Evolutionary conservation across 352 stramenopile genomes (phyloP), one percentile per base, ranked within the genome.

Genomic region (Aphanomyces invadans): DNA sequence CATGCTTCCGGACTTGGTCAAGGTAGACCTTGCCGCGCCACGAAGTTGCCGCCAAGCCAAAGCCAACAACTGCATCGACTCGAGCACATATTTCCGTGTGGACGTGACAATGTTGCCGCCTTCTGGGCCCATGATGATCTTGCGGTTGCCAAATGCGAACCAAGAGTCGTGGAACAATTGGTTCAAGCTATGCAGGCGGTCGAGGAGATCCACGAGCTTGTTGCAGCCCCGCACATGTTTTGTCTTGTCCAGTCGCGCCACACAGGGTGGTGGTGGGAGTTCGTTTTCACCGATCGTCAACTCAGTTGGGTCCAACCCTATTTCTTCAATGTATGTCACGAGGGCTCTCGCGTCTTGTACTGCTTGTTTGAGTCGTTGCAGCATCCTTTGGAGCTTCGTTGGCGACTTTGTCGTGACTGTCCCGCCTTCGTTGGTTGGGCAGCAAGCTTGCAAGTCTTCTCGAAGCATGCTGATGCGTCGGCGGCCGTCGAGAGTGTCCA

Each of bases 151-250:
- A 51, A 48, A 63, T 7, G 33, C 33, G 11, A 1, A 29, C 0
- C 19, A 51, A 21, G 33, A 23, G 23, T 63, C 29, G 15, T 48
- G 19, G 25, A 63, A 63, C 11, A 21, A 5, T 17, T 31, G 17
- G 55, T 63, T 42, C 29, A 42, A 36, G 15, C 19, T 28, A 4
- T 51, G 29, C 32, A 51, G 55, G 5, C 33, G 7, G 9, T 42
- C 33, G 17, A 63, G n/a, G 32, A 63, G 55, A 3, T 63, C 55
- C 12, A 11, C 29, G 19, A 63, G 17, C 12, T 51, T 63, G n/a
- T 31, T 52, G 39, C 19, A 42, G 3, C 55, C 55, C 15, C 33
- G 19, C 7, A 63, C n/a, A 21, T 63, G 55, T 51, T 63, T 63
- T 4, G 51, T 51, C 32, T 45, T 42, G 15, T 29, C 39, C 2